A percentile compares a stretch with the other conserved stretches of the same genome.
Evolutionary conservation across 148 eudicot genomes (phyloP).

Genomic region (Linanthus parryae): DNA sequence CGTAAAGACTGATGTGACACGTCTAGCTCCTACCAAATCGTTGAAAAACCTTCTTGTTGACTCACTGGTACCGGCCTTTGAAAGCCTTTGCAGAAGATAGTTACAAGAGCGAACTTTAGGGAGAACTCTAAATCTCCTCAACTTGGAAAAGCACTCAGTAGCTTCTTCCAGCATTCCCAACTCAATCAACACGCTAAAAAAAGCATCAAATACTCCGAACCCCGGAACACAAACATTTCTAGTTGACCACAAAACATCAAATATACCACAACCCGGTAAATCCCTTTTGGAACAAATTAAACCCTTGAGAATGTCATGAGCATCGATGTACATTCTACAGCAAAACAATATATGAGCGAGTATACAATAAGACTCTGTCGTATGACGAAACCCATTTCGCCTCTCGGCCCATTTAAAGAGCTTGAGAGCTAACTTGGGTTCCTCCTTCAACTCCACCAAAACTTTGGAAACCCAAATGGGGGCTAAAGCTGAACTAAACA

Average conservation of each 20-base stretch:
- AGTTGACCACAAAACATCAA: slow-evolving; percentile 63
- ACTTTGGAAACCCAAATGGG: slow-evolving; percentile 56
- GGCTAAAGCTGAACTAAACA: slow-evolving; percentile 49
- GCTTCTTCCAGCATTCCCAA: slow-evolving; percentile 82
- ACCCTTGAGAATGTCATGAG: slow-evolving; percentile 43
- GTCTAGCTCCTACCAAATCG: slow-evolving; percentile 65
- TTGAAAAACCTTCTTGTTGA: slow-evolving; percentile 39
- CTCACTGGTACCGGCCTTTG: slow-evolving; percentile 40
- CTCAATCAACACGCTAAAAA: slow-evolving; percentile 65
- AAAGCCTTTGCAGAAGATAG: slow-evolving; percentile 52
- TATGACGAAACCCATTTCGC: slow-evolving; percentile 48
- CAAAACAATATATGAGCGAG: slow-evolving; percentile 67
- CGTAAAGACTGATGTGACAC: slow-evolving; percentile 62
- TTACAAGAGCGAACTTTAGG: slow-evolving; percentile 86
- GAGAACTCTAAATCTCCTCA: slow-evolving; percentile 55
- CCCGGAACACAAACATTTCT: slow-evolving; percentile 64
- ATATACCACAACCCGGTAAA: slow-evolving; percentile 34
- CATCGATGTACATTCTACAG: slow-evolving; percentile 65
- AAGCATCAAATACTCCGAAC: slow-evolving; percentile 80
- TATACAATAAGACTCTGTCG: slow-evolving; percentile 61
- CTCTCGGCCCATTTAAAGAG: slow-evolving; percentile 67
- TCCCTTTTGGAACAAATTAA: slow-evolving; percentile 27
- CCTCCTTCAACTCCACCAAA: slow-evolving; percentile 48
- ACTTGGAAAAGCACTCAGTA: slow-evolving; percentile 51
- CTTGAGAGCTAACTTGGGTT: slow-evolving; percentile 57